Conservation (phyloP, 1,284 basidiomycete species). For the Marasmius sp. region DNA sequence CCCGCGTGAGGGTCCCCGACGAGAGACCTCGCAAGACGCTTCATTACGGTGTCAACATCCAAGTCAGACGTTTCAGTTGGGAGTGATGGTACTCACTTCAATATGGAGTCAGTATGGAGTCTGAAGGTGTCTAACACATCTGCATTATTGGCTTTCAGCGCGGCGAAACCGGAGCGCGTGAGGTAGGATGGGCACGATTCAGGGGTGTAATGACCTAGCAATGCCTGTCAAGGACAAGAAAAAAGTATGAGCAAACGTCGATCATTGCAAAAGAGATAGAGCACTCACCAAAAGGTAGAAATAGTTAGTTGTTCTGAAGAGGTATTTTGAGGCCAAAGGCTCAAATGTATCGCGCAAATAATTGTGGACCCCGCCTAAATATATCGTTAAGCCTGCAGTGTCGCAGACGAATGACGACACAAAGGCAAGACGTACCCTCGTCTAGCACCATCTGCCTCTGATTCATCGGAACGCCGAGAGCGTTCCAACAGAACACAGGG, state of each 20-base stretch:
- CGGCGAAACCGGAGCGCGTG: slow-evolving; percentile 64
- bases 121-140: slow-evolving; percentile 64
- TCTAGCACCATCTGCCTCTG: slow-evolving; percentile 67
- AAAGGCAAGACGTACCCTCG: slow-evolving; percentile 42
- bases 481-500: slow-evolving; percentile 80
- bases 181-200: slow-evolving; percentile 77
- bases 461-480: slow-evolving; percentile 77
- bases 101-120: slow-evolving; percentile 78
- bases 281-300: slow-evolving; percentile 62
- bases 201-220: slow-evolving; percentile 66
- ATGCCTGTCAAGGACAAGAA: slow-evolving; percentile 33
- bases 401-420: not conserved
- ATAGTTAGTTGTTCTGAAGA: slow-evolving; percentile 60
- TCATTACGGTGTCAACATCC: slow-evolving; percentile 13
- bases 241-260: not conserved
- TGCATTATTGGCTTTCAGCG: slow-evolving; percentile 46
- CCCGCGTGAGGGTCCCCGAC: slow-evolving; percentile 55
- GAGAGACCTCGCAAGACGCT: slow-evolving; percentile 62
- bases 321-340: slow-evolving; percentile 54
- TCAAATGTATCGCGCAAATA: slow-evolving; percentile 66
- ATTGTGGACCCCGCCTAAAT: slow-evolving; percentile 46
- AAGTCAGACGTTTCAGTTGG: not conserved
- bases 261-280: not conserved
- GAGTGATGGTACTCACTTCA: slow-evolving; percentile 52
- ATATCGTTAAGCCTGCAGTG: not conserved